phyloP scores from a whole-genome alignment of 345 rosid species.

The Kernera saxatilis region DNA sequence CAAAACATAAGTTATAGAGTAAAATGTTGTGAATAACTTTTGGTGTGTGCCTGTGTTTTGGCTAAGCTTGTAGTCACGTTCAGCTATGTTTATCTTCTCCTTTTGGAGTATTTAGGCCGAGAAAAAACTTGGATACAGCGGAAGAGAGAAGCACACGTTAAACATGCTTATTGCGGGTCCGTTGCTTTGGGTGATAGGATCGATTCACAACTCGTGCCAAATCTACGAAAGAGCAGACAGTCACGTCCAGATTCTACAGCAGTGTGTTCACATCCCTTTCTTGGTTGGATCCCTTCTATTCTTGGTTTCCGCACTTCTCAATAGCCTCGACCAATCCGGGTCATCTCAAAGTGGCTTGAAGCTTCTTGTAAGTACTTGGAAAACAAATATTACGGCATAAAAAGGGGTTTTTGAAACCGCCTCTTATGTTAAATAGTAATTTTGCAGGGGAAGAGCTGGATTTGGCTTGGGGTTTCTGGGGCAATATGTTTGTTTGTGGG shows the following conservation, averaged over 20 bases:
- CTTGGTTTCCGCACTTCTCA: constrained; percentile 57
- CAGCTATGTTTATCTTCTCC: neutral
- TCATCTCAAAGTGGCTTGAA: constrained; percentile 37
- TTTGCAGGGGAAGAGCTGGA: constrained; percentile 47
- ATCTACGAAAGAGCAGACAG: constrained; percentile 83
- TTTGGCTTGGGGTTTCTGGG: constrained; percentile 55
- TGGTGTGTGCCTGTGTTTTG: neutral
- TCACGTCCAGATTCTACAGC: constrained; percentile 73
- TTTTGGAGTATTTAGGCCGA: constrained; percentile 37
- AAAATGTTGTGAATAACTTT: neutral
- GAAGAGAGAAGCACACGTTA: constrained; percentile 50
- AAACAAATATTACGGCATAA: neutral
- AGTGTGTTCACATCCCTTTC: constrained; percentile 66
- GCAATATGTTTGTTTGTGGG: constrained; percentile 44
- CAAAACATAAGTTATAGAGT: neutral
- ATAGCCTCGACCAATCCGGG: constrained; percentile 43
- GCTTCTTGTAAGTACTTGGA: constrained; percentile 43
- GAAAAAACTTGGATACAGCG: constrained; percentile 40
- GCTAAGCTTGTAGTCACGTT: neutral
- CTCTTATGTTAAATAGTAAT: neutral
- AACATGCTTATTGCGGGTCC: constrained; percentile 72
- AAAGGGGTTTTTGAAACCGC: neutral
- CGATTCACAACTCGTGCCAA: constrained; percentile 84
- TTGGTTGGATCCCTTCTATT: constrained; percentile 58
- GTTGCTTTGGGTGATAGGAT: constrained; percentile 68